Base-by-base conservation (phyloP, 306 rosid genomes). In the Medicago arabica region DNA sequence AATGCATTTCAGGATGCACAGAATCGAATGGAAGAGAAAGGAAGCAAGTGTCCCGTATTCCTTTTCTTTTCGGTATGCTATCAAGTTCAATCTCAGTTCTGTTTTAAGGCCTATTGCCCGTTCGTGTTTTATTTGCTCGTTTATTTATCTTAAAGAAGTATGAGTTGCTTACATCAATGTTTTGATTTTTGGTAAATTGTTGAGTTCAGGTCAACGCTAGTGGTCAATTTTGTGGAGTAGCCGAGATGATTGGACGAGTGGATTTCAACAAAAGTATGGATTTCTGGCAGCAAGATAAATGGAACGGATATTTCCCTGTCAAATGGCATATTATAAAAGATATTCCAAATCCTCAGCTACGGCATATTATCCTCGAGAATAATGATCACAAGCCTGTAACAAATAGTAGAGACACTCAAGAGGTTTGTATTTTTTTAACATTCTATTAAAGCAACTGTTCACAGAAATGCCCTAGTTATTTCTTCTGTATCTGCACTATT, bases 221-320 rank as follows among this genome's bases (percentile, higher is more conserved):
- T n/a, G 97, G 97, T 53, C 96, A 89, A 79, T 92, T 92, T 66
- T 92, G 97, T 51, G 97, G 97, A 83, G 83, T 92, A 53, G 97
- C 97, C n/a, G 97, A 92, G 86, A 92, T 92, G 96, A 83, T 57
- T 8, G 96, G 91, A 4, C 86, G 70, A 15, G 97, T 92, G 19
- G 97, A 92, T 78, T 92, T 88, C 81, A 83, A 84, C 62, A 89
- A 73, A 83, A 92, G 74, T 77, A 92, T 92, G 97, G 96, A 84
- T 67, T 92, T 92, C 85, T 92, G 97, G 97, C 97, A 92, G 77
- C 97, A 92, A 82, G 94, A 90, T 69, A 92, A 92, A 84, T 92
- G 97, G 97, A 89, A 76, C 67, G 97, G 97, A 65, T 86, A 86
- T 74, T 89, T 92, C 80, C 92, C 93, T 39, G 97, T 92, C 61